Evolutionary conservation across 1,139 yeast species (phyloP).

Genomic region (Eremothecium cymbalariae): DNA sequence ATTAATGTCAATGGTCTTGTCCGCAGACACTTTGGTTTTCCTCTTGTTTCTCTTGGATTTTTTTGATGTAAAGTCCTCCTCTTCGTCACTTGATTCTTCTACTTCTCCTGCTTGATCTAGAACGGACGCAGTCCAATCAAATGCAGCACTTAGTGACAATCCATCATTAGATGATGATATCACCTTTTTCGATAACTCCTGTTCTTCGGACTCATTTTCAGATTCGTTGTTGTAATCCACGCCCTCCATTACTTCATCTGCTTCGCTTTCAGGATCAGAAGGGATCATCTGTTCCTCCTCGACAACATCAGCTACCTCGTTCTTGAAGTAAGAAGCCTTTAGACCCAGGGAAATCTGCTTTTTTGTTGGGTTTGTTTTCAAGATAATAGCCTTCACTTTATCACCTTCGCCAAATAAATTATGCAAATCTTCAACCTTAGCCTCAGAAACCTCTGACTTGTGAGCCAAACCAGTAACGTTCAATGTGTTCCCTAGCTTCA

Average conservation of each 20-base stretch:
- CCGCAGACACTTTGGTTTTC: slow-evolving; percentile 50
- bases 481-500: slow-evolving; percentile 65
- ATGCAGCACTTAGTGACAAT: slow-evolving; percentile 65
- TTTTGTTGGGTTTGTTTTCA: slow-evolving; percentile 55
- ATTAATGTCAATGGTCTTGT: slow-evolving; percentile 75
- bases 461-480: slow-evolving; percentile 84
- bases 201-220: slow-evolving; percentile 16
- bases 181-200: slow-evolving; percentile 11
- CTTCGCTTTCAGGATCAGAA: slow-evolving; percentile 16
- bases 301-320: slow-evolving; percentile 30
- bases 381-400: slow-evolving; percentile 73
- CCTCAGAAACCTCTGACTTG: slow-evolving; percentile 75
- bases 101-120: slow-evolving; percentile 67
- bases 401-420: slow-evolving; percentile 81
- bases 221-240: slow-evolving; percentile 19
- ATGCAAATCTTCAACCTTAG: slow-evolving; percentile 42
- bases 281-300: slow-evolving; percentile 23
- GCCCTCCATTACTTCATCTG: slow-evolving; percentile 25
- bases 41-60: slow-evolving; percentile 39
- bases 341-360: slow-evolving; percentile 78
- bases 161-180: slow-evolving; percentile 39
- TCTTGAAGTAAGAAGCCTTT: slow-evolving; percentile 83
- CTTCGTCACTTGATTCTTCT: slow-evolving; percentile 46
- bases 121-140: slow-evolving; percentile 91
- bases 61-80: slow-evolving; percentile 39